A percentile compares a stretch with the other conserved stretches of the same genome.
phyloP scores from a whole-genome alignment of 2,329 filamentous ascomycete genomes.

The Tolypocladium paradoxum region DNA sequence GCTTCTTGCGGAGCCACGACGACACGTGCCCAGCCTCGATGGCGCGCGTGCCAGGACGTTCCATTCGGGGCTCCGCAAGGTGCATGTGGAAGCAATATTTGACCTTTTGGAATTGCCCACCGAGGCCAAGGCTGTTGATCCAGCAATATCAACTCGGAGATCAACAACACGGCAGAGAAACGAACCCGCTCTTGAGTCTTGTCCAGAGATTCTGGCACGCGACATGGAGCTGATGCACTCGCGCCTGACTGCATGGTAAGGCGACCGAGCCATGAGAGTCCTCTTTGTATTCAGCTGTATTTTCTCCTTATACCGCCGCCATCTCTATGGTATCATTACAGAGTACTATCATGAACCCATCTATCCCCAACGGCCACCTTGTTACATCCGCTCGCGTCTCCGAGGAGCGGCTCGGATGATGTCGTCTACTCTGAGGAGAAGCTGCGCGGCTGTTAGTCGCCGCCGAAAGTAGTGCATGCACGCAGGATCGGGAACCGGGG shows the following conservation, averaged over 20 bases:
- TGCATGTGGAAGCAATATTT: neutral
- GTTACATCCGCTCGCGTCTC: conserved; percentile 28
- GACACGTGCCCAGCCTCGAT: neutral
- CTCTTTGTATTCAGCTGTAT: neutral
- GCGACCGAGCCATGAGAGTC: neutral
- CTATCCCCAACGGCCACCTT: conserved; percentile 2
- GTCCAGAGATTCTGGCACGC: neutral
- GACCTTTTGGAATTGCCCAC: neutral
- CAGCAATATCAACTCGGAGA: neutral
- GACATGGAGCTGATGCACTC: neutral
- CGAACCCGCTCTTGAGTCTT: neutral
- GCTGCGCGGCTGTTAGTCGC: conserved; percentile 32
- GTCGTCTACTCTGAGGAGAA: conserved; percentile 90
- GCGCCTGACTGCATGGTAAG: neutral
- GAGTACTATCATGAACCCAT: neutral
- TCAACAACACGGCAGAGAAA: neutral
- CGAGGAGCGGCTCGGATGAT: conserved; percentile 92
- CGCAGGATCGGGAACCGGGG: neutral
- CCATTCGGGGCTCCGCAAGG: neutral
- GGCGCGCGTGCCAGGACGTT: neutral
- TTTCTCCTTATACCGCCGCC: neutral
- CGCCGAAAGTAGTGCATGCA: neutral
- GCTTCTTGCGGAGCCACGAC: neutral
- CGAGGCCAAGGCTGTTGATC: neutral
- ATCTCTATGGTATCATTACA: conserved; percentile 1